Conservation (phyloP, 1,284 basidiomycete genomes). For the Fistulinella staudtii region DNA sequence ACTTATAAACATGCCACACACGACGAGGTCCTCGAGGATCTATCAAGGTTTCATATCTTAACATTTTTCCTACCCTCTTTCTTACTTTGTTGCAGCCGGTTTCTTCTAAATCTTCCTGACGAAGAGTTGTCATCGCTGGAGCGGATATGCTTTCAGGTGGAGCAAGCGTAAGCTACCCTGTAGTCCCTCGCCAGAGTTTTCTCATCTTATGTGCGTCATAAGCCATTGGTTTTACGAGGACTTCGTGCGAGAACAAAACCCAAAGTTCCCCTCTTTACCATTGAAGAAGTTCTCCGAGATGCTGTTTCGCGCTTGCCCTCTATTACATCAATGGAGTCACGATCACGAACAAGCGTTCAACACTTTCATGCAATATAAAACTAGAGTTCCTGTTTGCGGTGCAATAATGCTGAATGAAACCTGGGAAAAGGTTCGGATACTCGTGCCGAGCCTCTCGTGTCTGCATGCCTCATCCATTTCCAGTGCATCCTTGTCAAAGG, state of each 20-base stretch:
- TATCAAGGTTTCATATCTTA: conserved; percentile 62
- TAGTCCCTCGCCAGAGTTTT: conserved; percentile 8
- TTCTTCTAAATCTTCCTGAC: conserved; percentile 94
- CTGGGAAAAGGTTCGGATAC: conserved; percentile 79
- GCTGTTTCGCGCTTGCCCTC: conserved; percentile 80
- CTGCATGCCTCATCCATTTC: conserved; percentile 8
- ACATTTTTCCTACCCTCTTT: conserved; percentile 2
- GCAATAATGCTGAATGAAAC: conserved; percentile 90
- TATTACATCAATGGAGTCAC: conserved; percentile 74
- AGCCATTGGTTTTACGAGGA: conserved; percentile 99
- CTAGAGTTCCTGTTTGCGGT: conserved; percentile 96
- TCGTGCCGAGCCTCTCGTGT: conserved; percentile 2
- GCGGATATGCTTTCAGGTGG: conserved; percentile 97
- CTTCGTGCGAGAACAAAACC: conserved; percentile 90
- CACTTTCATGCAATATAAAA: conserved; percentile 93
- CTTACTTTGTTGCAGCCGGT: conserved; percentile 58
- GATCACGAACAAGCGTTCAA: conserved; percentile 80
- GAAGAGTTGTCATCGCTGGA: conserved; percentile 90
- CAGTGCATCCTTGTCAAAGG: conserved; percentile 94
- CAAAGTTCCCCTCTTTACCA: conserved; percentile 80
- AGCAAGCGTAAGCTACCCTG: conserved; percentile 80
- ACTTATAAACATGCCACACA: conserved; percentile 63
- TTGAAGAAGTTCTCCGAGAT: conserved; percentile 95
- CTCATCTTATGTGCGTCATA: conserved; percentile 14
- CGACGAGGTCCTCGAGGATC: conserved; percentile 84